Base-by-base conservation (phyloP, 1,284 basidiomycete genomes). In the Vanrija sp. region DNA sequence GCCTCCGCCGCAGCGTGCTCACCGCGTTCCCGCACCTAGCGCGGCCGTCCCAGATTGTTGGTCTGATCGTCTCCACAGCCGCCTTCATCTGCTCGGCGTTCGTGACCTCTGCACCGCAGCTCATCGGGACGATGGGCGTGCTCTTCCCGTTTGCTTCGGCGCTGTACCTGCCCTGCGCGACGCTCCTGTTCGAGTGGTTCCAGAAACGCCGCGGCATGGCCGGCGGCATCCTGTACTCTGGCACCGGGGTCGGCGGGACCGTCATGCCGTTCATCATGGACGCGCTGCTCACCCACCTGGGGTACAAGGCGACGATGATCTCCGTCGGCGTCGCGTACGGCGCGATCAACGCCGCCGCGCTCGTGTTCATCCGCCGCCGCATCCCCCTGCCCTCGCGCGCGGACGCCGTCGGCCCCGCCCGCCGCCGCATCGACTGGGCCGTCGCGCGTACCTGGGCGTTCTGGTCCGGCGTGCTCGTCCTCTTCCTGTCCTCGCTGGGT, bases 181-280 rank as follows among this genome's bases (percentile, higher is more conserved):
- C 69, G 6, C 54, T 75, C 21, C 50, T 77, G 15, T 75, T 74
- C 60, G 70, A 74, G 44, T 76, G 74, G 75, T 78, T 74, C 60
- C 58, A 65, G 38, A 57, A 55, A 10, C 55, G 61, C n/a, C 65
- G 74, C 45, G 76, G 76, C 3, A 55, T 77, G 0, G 76, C 75
- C 0, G 57, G 64, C 3, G 75, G 72, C 1, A 71, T 75, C 52
- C 66, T 77, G 64, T 76, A 69, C 55, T 61, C 68, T 4, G 74
- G 75, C 14, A 73, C 73, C 3, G 75, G 75, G 3, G 53, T 68
- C 3, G 73, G 74, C 16, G 76, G 75, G 23, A 67, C 69, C 4
- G 60, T 72, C 43, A 74, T 74, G 52, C 75, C 74, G 0, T 68
- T 74, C 46, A 44, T 78, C 19, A 65, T 76, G 26, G 47, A 55